Base-by-base conservation (phyloP, 257 asterid species). In the Verbascum thapsus region DNA sequence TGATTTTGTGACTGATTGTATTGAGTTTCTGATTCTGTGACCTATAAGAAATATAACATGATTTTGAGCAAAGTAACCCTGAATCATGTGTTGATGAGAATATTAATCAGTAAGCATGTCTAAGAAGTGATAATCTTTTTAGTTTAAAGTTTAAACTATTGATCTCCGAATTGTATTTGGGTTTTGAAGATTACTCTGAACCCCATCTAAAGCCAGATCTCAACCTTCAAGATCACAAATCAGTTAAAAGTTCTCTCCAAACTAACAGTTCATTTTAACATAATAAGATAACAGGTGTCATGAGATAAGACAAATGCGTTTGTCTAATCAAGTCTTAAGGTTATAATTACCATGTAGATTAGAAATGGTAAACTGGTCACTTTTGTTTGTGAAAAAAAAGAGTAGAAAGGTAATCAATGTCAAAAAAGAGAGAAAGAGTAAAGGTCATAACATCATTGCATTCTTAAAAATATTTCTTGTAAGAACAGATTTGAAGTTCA, bases 381-480 rank as follows among this genome's bases (percentile, higher is more conserved):
- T 32, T 32, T 42, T 60, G 26, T 60, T 51, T 69, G n/a, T n/a
- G 30, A 17, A 30, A 1, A 17, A 61, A 52, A 20, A n/a, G 20
- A 58, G 52, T 48, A 50, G 18, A 51, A 30, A 12, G 32, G 58
- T 17, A 50, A 68, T 52, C 32, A 60, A 52, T 34, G 43, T 30
- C 62, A 32, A 69, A 69, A 69, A 61, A 58, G 68, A 69, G 56
- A 19, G 4, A 41, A 12, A 2, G 18, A 42, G 26, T 11, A 13
- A 10, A 70, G 37, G 44, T 35, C 11, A 47, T 18, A 18, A 41
- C 12, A 69, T 70, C 63, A 61, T 61, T 44, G 32, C 70, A 41
- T 22, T 11, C 68, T 32, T 23, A 3, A 13, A 59, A 16, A 15
- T 11, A 45, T n/a, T 50, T 10, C 8, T 6, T n/a, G 11, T 3